Base-by-base conservation (phyloP, 208 protist genomes). In the Strigomonas galati region DNA sequence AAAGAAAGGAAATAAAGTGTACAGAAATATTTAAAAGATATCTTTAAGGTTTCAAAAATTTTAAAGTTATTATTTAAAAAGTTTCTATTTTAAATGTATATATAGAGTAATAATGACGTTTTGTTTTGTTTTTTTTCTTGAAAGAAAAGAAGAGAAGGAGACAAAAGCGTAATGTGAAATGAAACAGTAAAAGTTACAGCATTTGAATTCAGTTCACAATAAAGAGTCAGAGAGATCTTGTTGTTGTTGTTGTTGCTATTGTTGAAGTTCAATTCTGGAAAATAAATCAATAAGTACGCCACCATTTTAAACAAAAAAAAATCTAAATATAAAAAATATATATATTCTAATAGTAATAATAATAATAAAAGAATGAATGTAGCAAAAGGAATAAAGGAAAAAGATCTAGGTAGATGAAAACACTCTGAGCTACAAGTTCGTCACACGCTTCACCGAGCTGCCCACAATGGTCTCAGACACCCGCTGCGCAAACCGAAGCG, bases 401-500 rank as follows among this genome's bases (percentile, higher is more conserved):
- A 62, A 26, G 48, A 69, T 3, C 31, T 35, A 30, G n/a, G 30
- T 26, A 37, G 17, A 67, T 21, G 44, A 19, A 37, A 19, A 46
- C 19, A 62, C 32, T 28, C 23, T 12, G 28, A 28, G 12, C 9
- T 62, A 91, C 27, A 84, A 80, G 26, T 79, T 87, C 14, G 74
- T 82, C 23, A 96, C 78, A 0, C 87, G 83, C 71, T 84, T 93
- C 30, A 85, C 78, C 0, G 92, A 90, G 2, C 78, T 69, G 21
- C 92, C 90, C n/a, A 98, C 76, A 40, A 92, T 71, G 0, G 86
- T 94, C 62, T 89, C 76, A 61, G 89, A 93, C 17, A 98, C 94
- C 0, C 92, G 92, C 23, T 71, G 79, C n/a, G 95, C 95, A 76
- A 98, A 98, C 10, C 93, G 81, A n/a, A 98, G 70, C 12, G 93